Base-by-base conservation (phyloP, 805 yeast species). In the Ogataea corticis region DNA sequence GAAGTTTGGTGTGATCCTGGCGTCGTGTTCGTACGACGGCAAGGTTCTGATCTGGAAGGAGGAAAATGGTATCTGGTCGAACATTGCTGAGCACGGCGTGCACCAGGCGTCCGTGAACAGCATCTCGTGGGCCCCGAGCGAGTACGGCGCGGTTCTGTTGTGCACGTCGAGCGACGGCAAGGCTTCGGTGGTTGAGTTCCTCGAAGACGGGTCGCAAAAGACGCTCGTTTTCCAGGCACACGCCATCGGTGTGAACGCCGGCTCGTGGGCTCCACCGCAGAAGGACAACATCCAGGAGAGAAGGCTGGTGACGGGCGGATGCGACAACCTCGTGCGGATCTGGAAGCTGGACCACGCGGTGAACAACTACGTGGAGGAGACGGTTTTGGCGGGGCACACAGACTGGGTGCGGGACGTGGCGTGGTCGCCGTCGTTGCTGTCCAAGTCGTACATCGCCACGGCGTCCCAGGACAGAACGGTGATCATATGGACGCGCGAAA, bases 321-420 rank as follows among this genome's bases (percentile, higher is more conserved):
- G 95, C 50, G 99, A 94, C 66, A 91, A 92, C 61, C 75, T 89
- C 56, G 96, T 91, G 46, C 91, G 89, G 65, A 81, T 94, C 58
- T 94, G 99, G 99, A 78, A 75, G 58, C 82, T 70, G 57, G 85
- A 84, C 50, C 68, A 79, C 10, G 67, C 76, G 6, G 57, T 59
- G 38, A 77, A 75, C 54, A 77, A 77, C 21, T 89, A 87, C 63
- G 75, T 75, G 19, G 76, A 83, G 58, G 97, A 92, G 66, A 83
- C 83, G 34, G 77, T 80, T 21, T 76, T 94, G 44, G 83, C 82
- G 52, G 99, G 97, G 33, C 99, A 94, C 67, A 75, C 87, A 14
- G 99, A 94, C 67, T 94, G 99, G 99, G 97, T 94, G 28, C 83
- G 99, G 68, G 99, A 94, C 65, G 97, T 92, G 49, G 89, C 96